Evolutionary conservation across 257 asterid genomes (phyloP).

Genomic region (Ilex asprella): DNA sequence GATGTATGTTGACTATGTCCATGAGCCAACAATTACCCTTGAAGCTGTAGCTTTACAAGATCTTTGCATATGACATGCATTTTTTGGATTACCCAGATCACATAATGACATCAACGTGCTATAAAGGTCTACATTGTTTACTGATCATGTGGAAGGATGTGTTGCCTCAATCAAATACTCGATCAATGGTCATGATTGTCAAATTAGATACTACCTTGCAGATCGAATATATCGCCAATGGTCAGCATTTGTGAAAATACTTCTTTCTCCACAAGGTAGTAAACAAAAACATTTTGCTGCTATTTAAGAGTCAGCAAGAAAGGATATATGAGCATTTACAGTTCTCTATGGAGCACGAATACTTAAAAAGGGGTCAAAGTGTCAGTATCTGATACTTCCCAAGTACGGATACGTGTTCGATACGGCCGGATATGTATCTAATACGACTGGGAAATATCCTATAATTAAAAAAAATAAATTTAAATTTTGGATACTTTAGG

Average conservation of each 20-base stretch:
- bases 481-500: too few relatives aligned
- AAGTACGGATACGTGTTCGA: too few relatives aligned
- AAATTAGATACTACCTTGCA: neutral
- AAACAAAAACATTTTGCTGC: neutral
- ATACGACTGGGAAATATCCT: too few relatives aligned
- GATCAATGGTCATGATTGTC: neutral
- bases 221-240: neutral
- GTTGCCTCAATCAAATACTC: neutral
- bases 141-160: neutral
- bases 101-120: neutral
- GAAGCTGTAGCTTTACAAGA: neutral
- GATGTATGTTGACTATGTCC: neutral
- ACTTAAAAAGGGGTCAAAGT: too few relatives aligned
- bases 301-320: neutral
- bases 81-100: neutral
- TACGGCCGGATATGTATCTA: too few relatives aligned
- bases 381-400: too few relatives aligned
- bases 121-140: neutral
- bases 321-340: neutral
- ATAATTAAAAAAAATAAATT: too few relatives aligned
- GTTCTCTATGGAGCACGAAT: too few relatives aligned
- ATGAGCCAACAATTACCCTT: neutral
- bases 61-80: neutral
- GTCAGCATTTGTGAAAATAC: neutral
- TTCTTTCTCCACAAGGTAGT: neutral